Evolutionary conservation across 2,329 filamentous ascomycete genomes (phyloP).

Genomic region (Aspergillus fructus): DNA sequence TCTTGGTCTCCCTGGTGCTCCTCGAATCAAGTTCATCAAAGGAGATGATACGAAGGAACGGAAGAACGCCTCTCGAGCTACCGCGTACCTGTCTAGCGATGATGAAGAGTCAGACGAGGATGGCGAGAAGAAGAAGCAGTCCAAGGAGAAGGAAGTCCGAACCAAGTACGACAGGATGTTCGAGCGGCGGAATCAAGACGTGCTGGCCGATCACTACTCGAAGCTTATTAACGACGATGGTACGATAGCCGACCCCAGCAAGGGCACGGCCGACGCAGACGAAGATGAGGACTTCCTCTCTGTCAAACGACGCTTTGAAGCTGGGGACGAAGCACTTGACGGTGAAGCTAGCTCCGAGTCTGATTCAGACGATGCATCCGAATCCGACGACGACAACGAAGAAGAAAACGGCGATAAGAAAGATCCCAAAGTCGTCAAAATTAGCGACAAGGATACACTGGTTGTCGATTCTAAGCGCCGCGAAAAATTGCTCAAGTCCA

Average conservation of each 20-base stretch:
- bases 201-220: constrained; percentile 88
- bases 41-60: constrained; percentile 81
- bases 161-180: constrained; percentile 99
- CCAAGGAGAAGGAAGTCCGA: constrained; percentile 64
- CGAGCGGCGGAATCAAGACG: constrained; percentile 91
- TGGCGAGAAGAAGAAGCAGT: constrained; percentile 54
- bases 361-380: constrained; percentile 40
- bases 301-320: constrained; percentile 82
- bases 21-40: constrained; percentile 89
- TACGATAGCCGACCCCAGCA: constrained; percentile 39
- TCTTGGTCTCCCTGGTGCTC: constrained; percentile 84
- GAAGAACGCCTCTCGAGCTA: constrained; percentile 79
- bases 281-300: constrained; percentile 80
- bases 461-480: constrained; percentile 91
- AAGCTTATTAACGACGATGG: constrained; percentile 72
- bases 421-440: constrained; percentile 41
- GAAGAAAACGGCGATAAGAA: constrained; percentile 32
- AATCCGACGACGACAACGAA: constrained; percentile 31
- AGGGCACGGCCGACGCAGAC: constrained; percentile 55
- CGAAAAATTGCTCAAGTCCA: constrained; percentile 91
- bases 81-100: constrained; percentile 60
- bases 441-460: constrained; percentile 67
- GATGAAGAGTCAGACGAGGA: constrained; percentile 48
- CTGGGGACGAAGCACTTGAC: constrained; percentile 59
- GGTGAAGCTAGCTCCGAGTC: constrained; percentile 21